phyloP scores from a whole-genome alignment of 78 protist genomes.

The Anaeramoeba flamelloides region DNA sequence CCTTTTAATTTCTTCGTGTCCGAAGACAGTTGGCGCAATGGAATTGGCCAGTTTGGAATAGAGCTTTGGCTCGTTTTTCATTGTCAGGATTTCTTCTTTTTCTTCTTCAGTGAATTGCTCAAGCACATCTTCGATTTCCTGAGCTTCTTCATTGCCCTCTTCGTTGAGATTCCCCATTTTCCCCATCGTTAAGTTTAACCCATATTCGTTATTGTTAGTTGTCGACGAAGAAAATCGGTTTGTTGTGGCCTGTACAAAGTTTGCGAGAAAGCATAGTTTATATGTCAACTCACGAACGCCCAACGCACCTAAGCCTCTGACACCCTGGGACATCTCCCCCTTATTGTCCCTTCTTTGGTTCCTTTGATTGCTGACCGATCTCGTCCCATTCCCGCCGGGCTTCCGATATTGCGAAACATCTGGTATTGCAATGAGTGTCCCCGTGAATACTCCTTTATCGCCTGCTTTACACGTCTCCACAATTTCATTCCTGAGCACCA shows the following conservation, averaged over 20 bases:
- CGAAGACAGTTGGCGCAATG: conserved; percentile 63
- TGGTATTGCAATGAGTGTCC: conserved; percentile 90
- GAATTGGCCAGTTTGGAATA: conserved; percentile 29
- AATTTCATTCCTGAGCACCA: conserved; percentile 51
- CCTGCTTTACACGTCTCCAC: conserved; percentile 92
- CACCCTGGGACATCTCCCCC: no score
- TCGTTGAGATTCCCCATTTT: no score
- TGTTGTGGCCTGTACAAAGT: no score
- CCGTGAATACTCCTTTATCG: conserved; percentile 67
- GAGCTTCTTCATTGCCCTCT: no score
- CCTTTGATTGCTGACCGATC: no score
- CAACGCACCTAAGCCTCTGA: conserved; percentile 65
- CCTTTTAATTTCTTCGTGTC: conserved; percentile 71
- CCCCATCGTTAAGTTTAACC: no score
- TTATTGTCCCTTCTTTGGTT: no score
- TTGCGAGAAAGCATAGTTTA: conserved; percentile 71
- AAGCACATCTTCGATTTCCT: no score
- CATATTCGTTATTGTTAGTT: no score
- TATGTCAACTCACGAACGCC: conserved; percentile 85
- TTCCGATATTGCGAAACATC: conserved; percentile 48
- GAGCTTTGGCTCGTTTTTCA: conserved; percentile 31
- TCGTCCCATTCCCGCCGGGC: conserved; percentile 18
- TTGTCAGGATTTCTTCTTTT: conserved; percentile 16
- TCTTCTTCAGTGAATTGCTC: conserved; percentile 48
- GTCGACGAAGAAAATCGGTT: no score